A percentile compares a stretch with the other conserved stretches of the same genome.
Conservation (phyloP, 768 basidiomycete species). For the Rhodotorula taiwanensis region DNA sequence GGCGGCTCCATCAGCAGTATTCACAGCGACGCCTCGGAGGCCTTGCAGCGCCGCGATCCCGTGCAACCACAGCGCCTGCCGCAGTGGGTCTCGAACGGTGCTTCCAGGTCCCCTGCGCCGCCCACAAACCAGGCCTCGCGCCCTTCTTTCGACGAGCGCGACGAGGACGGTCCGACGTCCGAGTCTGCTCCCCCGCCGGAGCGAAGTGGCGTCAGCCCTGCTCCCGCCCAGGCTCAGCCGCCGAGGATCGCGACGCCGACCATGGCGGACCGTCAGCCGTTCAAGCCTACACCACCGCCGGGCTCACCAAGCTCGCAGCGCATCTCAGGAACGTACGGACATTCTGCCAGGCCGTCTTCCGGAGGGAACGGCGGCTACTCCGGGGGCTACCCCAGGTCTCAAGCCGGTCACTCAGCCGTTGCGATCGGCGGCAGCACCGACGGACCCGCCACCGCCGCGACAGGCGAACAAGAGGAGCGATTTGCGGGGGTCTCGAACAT, state of each 20-base stretch:
- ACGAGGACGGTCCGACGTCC: neutral
- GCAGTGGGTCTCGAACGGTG: neutral
- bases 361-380: neutral
- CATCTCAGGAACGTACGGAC: neutral
- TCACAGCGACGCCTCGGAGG: neutral
- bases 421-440: neutral
- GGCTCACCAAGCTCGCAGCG: neutral
- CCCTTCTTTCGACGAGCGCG: neutral
- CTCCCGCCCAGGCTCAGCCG: neutral
- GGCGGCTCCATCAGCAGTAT: constrained; percentile 1
- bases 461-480: constrained; percentile 25
- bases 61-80: constrained; percentile 22
- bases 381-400: no score
- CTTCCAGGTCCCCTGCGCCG: neutral
- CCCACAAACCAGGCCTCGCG: neutral
- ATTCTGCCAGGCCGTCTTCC: neutral
- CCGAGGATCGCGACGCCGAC: constrained; percentile 5
- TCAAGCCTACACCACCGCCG: constrained; percentile 30
- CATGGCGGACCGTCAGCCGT: constrained; percentile 6
- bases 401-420: neutral
- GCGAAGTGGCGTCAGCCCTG: no score
- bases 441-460: neutral
- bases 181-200: no score
- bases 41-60: constrained; percentile 3
- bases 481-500: constrained; percentile 39